Percentiles rank a stretch among this genome's conserved stretches.
Conservation (phyloP, 2,329 filamentous ascomycete species). For the Seiridium unicorne region DNA sequence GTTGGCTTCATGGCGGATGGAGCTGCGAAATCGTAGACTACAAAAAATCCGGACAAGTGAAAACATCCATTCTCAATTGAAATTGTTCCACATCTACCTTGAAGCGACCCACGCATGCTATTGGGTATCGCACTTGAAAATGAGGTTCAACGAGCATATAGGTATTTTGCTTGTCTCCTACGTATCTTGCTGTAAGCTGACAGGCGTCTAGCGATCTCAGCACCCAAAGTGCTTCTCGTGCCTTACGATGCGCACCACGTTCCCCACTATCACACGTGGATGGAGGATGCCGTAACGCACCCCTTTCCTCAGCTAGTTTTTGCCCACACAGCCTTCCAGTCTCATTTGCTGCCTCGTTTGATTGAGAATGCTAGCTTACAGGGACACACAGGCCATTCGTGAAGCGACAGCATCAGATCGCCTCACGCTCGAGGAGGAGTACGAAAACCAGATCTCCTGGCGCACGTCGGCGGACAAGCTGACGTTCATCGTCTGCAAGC, state of each 20-base stretch:
- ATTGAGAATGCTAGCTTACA: not conserved
- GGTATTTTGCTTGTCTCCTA: constrained; percentile 25
- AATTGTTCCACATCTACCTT: not conserved
- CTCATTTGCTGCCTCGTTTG: no score
- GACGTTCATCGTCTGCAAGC: constrained; percentile 81
- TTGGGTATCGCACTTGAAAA: not conserved
- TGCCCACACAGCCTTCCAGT: no score
- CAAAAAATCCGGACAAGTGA: not conserved
- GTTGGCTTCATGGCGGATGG: not conserved
- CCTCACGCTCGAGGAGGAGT: constrained; percentile 77
- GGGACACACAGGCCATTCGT: constrained; percentile 62
- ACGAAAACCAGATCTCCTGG: constrained; percentile 89
- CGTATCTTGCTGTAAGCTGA: not conserved
- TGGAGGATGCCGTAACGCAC: constrained; percentile 69
- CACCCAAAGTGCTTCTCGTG: constrained; percentile 68
- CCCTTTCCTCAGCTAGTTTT: not conserved
- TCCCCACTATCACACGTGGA: constrained; percentile 82
- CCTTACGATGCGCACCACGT: constrained; percentile 85
- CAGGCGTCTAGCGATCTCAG: constrained; percentile 58
- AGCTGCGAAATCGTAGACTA: not conserved
- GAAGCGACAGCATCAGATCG: constrained; percentile 85
- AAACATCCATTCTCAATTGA: not conserved
- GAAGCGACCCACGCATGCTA: no score
- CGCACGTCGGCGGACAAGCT: constrained; percentile 79
- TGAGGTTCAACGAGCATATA: constrained; percentile 34